A percentile compares a stretch with the other conserved stretches of the same genome.
phyloP scores from a whole-genome alignment of 192 early-diverging fungal species.

The Rhizophlyctis rosea region DNA sequence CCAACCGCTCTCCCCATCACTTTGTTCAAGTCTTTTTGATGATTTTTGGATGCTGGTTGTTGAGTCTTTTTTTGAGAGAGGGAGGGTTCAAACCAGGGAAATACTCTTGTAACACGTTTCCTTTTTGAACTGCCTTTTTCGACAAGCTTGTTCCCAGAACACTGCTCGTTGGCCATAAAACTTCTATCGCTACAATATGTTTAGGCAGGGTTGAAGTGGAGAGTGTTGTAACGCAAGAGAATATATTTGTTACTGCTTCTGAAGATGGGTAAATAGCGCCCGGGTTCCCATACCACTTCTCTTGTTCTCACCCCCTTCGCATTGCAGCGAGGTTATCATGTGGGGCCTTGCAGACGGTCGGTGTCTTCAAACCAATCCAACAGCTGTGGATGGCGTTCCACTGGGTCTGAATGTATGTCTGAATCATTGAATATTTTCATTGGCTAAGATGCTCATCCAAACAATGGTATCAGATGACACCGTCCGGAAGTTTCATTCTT shows the following conservation, averaged over 20 bases:
- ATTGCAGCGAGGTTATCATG: constrained; percentile 43
- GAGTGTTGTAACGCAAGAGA: constrained; percentile 22
- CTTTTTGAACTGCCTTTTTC: too few relatives aligned
- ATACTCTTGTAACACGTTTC: too few relatives aligned
- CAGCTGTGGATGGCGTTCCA: constrained; percentile 26
- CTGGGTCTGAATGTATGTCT: constrained; percentile 22
- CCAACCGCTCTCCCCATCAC: too few relatives aligned
- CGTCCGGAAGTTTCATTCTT: constrained; percentile 34
- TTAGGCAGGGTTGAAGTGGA: constrained; percentile 36
- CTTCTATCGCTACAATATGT: constrained; percentile 23
- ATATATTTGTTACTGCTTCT: constrained; percentile 32
- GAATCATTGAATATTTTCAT: too few relatives aligned
- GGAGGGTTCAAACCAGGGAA: too few relatives aligned
- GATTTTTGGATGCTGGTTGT: too few relatives aligned
- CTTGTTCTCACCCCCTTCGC: too few relatives aligned
- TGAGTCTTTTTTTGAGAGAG: too few relatives aligned
- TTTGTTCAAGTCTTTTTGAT: too few relatives aligned
- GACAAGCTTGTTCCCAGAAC: constrained; percentile 25
- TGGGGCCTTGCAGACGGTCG: constrained; percentile 49
- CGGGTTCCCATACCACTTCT: too few relatives aligned
- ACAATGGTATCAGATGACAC: constrained; percentile 17
- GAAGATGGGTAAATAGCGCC: too few relatives aligned
- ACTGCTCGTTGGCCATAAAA: constrained; percentile 27
- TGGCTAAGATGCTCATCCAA: not conserved
- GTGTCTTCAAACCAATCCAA: constrained; percentile 25